These are phyloP conservation scores for Xanthoconium stramineum DNA, from an alignment of 768 basidiomycete genomes.

Conservation along the genomic window DNA sequence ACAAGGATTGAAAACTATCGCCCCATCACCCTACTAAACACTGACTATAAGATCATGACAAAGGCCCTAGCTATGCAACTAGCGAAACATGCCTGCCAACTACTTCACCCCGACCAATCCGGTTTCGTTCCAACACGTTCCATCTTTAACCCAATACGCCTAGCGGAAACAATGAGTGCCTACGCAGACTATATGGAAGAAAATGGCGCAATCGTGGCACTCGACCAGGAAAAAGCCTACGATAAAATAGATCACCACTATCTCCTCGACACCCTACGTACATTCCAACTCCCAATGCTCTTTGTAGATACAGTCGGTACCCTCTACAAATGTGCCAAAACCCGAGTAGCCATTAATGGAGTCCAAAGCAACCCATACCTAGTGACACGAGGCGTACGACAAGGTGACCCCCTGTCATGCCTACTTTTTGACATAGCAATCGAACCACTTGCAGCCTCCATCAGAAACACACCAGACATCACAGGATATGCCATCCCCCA, in stretches of 20 bases:
- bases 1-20: no score
- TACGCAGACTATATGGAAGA: constrained; percentile 12
- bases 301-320: not conserved
- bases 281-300: not conserved
- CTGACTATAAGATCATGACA: no score
- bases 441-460: not conserved
- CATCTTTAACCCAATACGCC: constrained; percentile 32
- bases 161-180: constrained; percentile 24
- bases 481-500: not conserved
- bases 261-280: not conserved
- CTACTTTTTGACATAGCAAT: not conserved
- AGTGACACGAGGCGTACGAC: constrained; percentile 29
- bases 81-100: constrained; percentile 16
- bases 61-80: no score
- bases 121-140: constrained; percentile 33
- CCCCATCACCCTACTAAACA: no score
- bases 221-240: constrained; percentile 40
- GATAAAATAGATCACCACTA: constrained; percentile 35
- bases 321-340: not conserved
- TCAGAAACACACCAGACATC: not conserved
- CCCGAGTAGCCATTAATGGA: not conserved
- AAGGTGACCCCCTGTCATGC: constrained; percentile 21
- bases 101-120: constrained; percentile 27
- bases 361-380: not conserved
- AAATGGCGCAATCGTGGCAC: constrained; percentile 27